These are phyloP conservation scores for Triadica sebifera DNA, from an alignment of 345 rosid species.

Conservation along the genomic window DNA sequence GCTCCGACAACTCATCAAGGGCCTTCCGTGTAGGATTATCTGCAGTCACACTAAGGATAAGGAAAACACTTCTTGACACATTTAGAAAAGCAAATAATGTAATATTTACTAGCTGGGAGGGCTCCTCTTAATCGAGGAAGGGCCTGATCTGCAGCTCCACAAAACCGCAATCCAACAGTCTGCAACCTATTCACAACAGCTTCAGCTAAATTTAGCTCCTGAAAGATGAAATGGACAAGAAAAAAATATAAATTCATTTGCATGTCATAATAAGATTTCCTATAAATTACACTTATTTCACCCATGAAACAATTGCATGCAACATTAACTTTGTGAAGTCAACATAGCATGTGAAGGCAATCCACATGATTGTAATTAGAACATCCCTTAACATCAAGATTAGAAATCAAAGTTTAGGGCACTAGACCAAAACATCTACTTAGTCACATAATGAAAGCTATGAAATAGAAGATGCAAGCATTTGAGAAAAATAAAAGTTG, in stretches of 20 bases:
- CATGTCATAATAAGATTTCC: background rate
- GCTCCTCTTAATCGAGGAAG: conserved; percentile 97
- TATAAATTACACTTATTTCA: conserved; percentile 4
- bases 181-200: conserved; percentile 90
- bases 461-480: background rate
- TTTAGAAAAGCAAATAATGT: background rate
- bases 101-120: conserved; percentile 66
- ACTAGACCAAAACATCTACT: too few species aligned
- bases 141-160: conserved; percentile 87
- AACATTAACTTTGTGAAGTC: background rate
- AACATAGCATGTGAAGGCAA: background rate
- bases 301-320: background rate
- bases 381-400: too few species aligned
- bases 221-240: conserved; percentile 30
- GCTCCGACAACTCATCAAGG: conserved; percentile 81
- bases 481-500: background rate
- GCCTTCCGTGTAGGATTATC: conserved; percentile 78
- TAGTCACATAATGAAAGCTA: background rate
- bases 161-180: conserved; percentile 87
- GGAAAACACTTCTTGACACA: background rate
- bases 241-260: conserved; percentile 5
- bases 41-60: conserved; percentile 37
- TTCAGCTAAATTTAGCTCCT: conserved; percentile 88
- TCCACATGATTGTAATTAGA: too few species aligned
- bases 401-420: background rate